A percentile compares a stretch with the other conserved stretches of the same genome.
phyloP scores from a whole-genome alignment of 2,329 filamentous ascomycete genomes.

The Zarea fungicola region DNA sequence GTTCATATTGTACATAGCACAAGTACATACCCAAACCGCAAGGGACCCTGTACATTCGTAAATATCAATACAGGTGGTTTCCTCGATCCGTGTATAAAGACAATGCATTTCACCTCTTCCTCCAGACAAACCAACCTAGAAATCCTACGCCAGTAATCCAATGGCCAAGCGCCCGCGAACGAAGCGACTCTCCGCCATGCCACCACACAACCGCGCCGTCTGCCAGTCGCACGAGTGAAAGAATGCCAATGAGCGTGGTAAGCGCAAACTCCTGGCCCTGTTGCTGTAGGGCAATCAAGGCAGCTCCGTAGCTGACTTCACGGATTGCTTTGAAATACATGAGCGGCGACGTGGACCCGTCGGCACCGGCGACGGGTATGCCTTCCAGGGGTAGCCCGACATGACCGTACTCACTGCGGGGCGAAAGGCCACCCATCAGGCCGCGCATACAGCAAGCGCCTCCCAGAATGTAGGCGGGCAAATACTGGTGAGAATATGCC shows the following conservation, averaged over 20 bases:
- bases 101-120: no score
- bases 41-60: no score
- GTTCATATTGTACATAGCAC: no score
- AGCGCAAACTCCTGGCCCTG: constrained; percentile 25
- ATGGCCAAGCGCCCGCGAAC: constrained; percentile 21
- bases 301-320: constrained; percentile 28
- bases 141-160: constrained; percentile 23
- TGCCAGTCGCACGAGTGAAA: constrained; percentile 26
- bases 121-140: constrained; percentile 23
- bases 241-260: constrained; percentile 23
- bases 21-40: no score
- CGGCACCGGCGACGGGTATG: neutral
- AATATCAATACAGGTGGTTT: no score
- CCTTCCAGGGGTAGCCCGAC: constrained; percentile 21
- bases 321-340: constrained; percentile 32
- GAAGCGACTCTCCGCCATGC: constrained; percentile 21
- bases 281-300: constrained; percentile 24
- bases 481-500: constrained; percentile 22
- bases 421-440: constrained; percentile 20
- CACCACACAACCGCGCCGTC: constrained; percentile 30
- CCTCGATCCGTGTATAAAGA: no score
- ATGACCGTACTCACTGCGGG: constrained; percentile 21
- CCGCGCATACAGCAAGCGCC: constrained; percentile 21
- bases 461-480: constrained; percentile 21
- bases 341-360: constrained; percentile 23